Evolutionary conservation across 139 green algal species (phyloP).

Genomic region (Closterium sp.): DNA sequence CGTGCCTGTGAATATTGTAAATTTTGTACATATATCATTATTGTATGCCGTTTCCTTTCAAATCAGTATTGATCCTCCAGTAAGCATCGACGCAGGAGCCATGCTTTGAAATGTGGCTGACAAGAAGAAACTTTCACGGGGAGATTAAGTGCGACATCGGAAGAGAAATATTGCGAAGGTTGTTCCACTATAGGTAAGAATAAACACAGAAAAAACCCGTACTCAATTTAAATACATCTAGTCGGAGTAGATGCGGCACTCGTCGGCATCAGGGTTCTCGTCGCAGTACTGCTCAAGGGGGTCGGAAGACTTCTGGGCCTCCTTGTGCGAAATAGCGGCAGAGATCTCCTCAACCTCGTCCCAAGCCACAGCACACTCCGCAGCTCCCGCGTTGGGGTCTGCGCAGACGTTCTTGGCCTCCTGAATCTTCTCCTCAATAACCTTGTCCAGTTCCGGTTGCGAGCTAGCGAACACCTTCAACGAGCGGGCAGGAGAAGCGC

Average conservation of each 20-base stretch:
- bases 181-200: background rate
- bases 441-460: constrained; percentile 14
- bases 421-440: constrained; percentile 34
- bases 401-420: constrained; percentile 43
- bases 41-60: background rate
- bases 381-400: constrained; percentile 9
- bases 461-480: background rate
- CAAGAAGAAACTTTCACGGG: too few species aligned
- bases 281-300: constrained; percentile 66
- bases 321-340: constrained; percentile 35
- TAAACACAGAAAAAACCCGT: background rate
- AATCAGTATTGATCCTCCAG: too few species aligned
- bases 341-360: constrained; percentile 58
- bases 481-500: background rate
- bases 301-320: constrained; percentile 34
- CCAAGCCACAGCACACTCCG: constrained; percentile 47
- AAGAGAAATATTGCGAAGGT: background rate
- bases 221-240: background rate
- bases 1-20: background rate
- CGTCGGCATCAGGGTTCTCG: constrained; percentile 65
- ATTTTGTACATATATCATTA: background rate
- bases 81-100: too few species aligned
- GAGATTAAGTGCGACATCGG: background rate
- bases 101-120: too few species aligned
- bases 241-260: constrained; percentile 61